Evolutionary conservation across 495 filamentous ascomycete species (phyloP).

Genomic region (Bryoglossum gracile): DNA sequence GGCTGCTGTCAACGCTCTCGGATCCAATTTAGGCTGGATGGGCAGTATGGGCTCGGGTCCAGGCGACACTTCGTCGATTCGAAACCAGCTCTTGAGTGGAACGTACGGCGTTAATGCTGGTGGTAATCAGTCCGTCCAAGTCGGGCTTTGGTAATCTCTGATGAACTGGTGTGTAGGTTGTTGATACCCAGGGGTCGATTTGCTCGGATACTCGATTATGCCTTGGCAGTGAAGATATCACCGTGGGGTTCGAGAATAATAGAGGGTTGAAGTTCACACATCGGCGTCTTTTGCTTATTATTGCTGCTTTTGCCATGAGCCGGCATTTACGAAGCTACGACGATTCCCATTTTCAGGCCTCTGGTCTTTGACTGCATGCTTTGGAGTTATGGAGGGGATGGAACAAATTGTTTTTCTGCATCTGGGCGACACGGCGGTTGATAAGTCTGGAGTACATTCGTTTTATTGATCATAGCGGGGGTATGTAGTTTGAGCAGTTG

Average conservation of each 20-base stretch:
- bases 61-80: conserved; percentile 53
- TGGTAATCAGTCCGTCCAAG: conserved; percentile 42
- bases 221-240: conserved; percentile 8
- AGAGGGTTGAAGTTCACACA: conserved; percentile 21
- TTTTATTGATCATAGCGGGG: conserved; percentile 7
- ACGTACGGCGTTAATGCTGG: conserved; percentile 56
- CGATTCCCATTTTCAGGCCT: conserved; percentile 18
- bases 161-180: background rate
- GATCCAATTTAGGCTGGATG: conserved; percentile 71
- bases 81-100: conserved; percentile 72
- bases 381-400: conserved; percentile 13
- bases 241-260: conserved; percentile 7
- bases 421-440: conserved; percentile 9
- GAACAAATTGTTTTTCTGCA: conserved; percentile 17
- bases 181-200: conserved; percentile 8
- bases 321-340: conserved; percentile 19
- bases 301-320: conserved; percentile 2
- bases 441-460: conserved; percentile 24
- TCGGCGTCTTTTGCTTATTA: conserved; percentile 18
- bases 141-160: conserved; percentile 18
- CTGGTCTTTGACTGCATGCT: conserved; percentile 11
- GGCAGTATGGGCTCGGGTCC: conserved; percentile 33
- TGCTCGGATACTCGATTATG: conserved; percentile 9
- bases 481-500: conserved; percentile 3
- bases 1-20: conserved; percentile 70